phyloP scores from a whole-genome alignment of 2,329 filamentous ascomycete genomes.

The Alternaria conjuncta region DNA sequence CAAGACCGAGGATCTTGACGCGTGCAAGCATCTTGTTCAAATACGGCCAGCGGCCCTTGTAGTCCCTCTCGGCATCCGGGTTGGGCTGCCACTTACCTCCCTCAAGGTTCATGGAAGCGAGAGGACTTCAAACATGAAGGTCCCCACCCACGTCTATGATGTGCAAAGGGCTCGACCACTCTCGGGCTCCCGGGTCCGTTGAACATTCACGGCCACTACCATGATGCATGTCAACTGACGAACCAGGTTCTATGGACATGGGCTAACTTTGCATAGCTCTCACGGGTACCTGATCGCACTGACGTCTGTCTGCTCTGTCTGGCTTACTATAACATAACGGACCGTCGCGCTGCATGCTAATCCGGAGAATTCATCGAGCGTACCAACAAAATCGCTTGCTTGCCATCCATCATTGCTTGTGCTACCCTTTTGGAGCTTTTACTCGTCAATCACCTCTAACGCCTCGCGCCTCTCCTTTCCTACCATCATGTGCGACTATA shows the following conservation, averaged over 20 bases:
- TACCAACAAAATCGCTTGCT: constrained; percentile 12
- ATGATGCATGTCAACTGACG: constrained; percentile 28
- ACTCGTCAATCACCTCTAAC: constrained; percentile 10
- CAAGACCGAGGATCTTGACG: constrained; percentile 22
- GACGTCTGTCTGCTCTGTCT: constrained; percentile 20
- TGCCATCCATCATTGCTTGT: constrained; percentile 4
- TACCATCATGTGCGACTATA: constrained; percentile 64
- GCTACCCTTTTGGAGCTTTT: neutral
- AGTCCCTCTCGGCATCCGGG: constrained; percentile 18
- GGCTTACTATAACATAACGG: constrained; percentile 23
- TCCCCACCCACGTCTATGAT: constrained; percentile 24
- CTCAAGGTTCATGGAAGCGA: constrained; percentile 19
- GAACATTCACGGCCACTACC: constrained; percentile 24
- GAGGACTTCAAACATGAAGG: constrained; percentile 30
- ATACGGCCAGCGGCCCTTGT: constrained; percentile 26
- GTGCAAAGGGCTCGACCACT: constrained; percentile 29
- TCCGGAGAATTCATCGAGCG: constrained; percentile 10
- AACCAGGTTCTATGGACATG: constrained; percentile 19
- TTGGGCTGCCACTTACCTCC: constrained; percentile 25
- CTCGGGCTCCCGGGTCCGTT: constrained; percentile 25
- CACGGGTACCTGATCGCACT: constrained; percentile 33
- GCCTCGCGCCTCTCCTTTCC: constrained; percentile 6
- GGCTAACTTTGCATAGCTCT: constrained; percentile 22
- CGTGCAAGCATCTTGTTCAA: constrained; percentile 35
- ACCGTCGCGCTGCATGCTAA: constrained; percentile 27